A percentile compares a stretch with the other conserved stretches of the same genome.
Conservation (phyloP, 768 basidiomycete species). For the Suillus brevipes region DNA sequence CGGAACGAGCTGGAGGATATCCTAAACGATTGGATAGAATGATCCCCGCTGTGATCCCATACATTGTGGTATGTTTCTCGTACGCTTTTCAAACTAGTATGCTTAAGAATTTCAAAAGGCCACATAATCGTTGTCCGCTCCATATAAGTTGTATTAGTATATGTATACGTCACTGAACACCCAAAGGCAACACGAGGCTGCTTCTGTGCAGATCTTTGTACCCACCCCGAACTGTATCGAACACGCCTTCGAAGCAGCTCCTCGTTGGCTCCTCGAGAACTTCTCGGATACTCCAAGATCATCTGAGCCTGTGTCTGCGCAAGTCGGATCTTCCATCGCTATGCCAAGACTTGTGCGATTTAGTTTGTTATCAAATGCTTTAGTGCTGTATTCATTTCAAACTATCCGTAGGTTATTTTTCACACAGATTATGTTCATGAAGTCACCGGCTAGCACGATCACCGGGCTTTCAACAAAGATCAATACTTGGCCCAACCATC, state of each 20-base stretch:
- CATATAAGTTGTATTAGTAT: background rate
- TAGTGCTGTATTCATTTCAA: background rate
- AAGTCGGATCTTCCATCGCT: background rate
- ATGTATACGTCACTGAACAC: background rate
- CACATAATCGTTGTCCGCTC: background rate
- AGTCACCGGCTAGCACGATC: background rate
- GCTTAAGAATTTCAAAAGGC: background rate
- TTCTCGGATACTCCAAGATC: background rate
- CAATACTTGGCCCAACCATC: background rate
- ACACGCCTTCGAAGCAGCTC: background rate
- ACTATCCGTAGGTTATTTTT: background rate
- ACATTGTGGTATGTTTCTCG: background rate
- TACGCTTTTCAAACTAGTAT: too few species aligned
- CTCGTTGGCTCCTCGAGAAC: background rate
- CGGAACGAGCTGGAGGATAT: constrained; percentile 25
- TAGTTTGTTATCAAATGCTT: background rate
- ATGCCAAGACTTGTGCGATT: background rate
- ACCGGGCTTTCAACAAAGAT: background rate
- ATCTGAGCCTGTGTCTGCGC: background rate
- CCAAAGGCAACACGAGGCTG: background rate
- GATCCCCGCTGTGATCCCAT: background rate
- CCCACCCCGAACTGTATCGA: background rate
- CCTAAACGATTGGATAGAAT: constrained; percentile 25
- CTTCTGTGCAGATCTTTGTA: background rate
- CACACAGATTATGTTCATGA: background rate